phyloP scores from a whole-genome alignment of 140 eudicot species.

The Erigeron philadelphicus region DNA sequence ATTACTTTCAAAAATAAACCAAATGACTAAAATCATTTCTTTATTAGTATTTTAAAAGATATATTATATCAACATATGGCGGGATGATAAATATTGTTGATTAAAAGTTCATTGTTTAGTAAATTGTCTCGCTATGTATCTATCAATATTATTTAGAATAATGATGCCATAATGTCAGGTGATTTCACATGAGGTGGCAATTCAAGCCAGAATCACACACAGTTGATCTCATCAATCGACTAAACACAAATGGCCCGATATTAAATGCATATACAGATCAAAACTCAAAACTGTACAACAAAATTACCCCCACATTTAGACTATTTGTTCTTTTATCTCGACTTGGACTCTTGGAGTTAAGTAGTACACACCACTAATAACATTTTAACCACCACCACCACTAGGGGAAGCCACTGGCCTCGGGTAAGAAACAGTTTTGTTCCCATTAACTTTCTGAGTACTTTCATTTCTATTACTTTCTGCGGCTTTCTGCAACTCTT shows the following conservation, averaged over 20 bases:
- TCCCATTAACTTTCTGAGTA: slow-evolving; percentile 3
- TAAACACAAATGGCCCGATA: neutral
- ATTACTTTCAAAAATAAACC: too few species aligned
- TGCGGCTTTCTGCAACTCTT: slow-evolving; percentile 33
- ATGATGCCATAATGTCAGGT: too few species aligned
- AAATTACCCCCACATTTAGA: neutral
- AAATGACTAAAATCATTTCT: too few species aligned
- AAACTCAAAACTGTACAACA: slow-evolving; percentile 16
- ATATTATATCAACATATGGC: too few species aligned
- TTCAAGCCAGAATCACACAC: neutral
- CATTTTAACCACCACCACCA: slow-evolving; percentile 2
- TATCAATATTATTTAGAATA: too few species aligned
- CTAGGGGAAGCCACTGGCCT: slow-evolving; percentile 18
- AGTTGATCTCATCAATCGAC: slow-evolving; percentile 4
- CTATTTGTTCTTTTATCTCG: neutral
- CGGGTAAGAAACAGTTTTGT: slow-evolving; percentile 17
- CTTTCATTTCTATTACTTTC: slow-evolving; percentile 4
- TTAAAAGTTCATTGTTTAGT: too few species aligned
- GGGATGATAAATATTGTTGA: too few species aligned
- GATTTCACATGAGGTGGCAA: neutral
- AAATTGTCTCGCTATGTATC: too few species aligned
- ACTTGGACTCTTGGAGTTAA: neutral
- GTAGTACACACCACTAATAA: neutral
- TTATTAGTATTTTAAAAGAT: too few species aligned
- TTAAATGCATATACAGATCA: slow-evolving; percentile 7